Base-by-base conservation (phyloP, 495 filamentous ascomycete species). In the Podospora pseudopauciseta region DNA sequence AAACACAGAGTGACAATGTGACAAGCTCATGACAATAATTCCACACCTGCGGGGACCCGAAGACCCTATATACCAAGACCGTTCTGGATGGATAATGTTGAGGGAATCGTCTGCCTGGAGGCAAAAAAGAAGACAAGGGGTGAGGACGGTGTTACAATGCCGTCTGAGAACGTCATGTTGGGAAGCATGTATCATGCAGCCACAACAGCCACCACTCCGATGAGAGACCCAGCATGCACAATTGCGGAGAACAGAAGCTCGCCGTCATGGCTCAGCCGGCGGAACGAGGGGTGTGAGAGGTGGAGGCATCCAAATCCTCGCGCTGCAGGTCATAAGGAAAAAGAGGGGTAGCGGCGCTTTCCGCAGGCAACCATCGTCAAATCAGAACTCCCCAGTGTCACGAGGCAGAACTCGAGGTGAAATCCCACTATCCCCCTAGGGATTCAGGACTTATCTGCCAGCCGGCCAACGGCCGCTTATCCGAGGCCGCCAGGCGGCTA, bases 401-500 rank as follows among this genome's bases (percentile, higher is more conserved):
- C 55, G 23, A 71, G 70, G 70, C 70, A 71, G 64, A 53, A 61
- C 59, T n/a, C 70, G 16, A 68, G 70, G 67, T 71, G 70, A 68
- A 68, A 65, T 71, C n/a, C 20, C 23, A 23, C 23, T 1, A 23
- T 23, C 23, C 1, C 27, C 54, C 60, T 32, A 54, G 30, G 54
- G 19, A 11, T 59, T 55, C 27, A 28, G 34, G 1, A 49, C 32
- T 23, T 23, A n/a, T 32, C 65, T 64, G 66, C 54, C 58, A 23
- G 49, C 69, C 62, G 68, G 71, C 71, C 64, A 54, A 64, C 62
- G 65, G 68, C 68, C 68, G 30, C 13, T 27, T 44, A 44, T 13
- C 26, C 61, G 70, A 74, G 72, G 70, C 72, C 67, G 70, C 71
- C 68, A 61, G 64, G 71, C 71, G 73, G 73, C 69, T 73, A 71